These are phyloP conservation scores for Podaxis sp. DNA, from an alignment of 768 basidiomycete species.

Conservation along the genomic window DNA sequence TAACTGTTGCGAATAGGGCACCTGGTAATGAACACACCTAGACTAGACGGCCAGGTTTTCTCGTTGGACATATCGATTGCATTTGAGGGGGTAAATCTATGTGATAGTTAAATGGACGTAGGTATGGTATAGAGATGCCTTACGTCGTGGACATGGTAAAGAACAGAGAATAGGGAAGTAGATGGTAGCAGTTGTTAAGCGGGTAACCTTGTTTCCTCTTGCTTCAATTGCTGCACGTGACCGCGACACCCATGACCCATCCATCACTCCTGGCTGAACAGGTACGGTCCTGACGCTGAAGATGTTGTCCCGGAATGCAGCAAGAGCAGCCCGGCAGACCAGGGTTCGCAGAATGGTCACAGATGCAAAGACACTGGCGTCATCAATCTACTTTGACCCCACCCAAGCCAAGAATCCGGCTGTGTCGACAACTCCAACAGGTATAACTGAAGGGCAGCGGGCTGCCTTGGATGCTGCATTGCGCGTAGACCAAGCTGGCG, in stretches of 20 bases:
- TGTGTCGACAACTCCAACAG: constrained; percentile 48
- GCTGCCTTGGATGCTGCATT: constrained; percentile 59
- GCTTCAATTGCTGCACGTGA: constrained; percentile 2
- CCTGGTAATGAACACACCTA: constrained; percentile 37
- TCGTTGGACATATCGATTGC: constrained; percentile 61
- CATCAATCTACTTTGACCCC: constrained; percentile 45
- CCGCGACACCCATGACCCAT: not conserved
- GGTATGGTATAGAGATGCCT: constrained; percentile 12
- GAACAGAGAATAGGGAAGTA: not conserved
- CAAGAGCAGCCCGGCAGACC: not conserved
- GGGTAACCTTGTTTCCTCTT: not conserved
- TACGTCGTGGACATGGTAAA: constrained; percentile 39
- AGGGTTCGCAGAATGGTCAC: not conserved
- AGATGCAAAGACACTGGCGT: constrained; percentile 25
- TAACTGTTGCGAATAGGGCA: not conserved
- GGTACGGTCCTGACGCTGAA: not conserved
- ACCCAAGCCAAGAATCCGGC: constrained; percentile 31
- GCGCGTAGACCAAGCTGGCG: constrained; percentile 93
- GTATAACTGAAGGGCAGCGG: constrained; percentile 47
- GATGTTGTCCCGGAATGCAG: constrained; percentile 3
- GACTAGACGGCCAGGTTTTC: constrained; percentile 64
- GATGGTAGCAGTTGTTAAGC: constrained; percentile 12
- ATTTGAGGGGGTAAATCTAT: constrained; percentile 55
- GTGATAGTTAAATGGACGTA: constrained; percentile 5
- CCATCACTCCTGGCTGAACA: not conserved